A percentile compares a stretch with the other conserved stretches of the same genome.
phyloP scores from a whole-genome alignment of 148 eudicot species.

The Vaccinium macrocarpon region DNA sequence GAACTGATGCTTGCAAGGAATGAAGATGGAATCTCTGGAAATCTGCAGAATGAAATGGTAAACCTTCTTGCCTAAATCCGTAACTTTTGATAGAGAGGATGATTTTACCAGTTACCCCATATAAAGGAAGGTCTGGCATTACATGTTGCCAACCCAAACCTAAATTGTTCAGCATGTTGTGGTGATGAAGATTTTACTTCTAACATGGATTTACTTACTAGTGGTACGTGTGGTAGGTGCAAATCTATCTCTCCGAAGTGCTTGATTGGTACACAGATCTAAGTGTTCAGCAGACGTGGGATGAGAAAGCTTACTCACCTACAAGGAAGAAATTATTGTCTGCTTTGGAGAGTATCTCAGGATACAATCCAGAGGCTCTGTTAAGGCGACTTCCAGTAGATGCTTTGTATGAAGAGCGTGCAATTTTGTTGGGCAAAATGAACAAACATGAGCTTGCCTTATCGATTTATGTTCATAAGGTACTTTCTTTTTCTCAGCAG shows the following conservation, averaged over 20 bases:
- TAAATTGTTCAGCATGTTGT: not conserved
- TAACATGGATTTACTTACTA: conserved; percentile 6
- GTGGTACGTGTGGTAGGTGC: conserved; percentile 52
- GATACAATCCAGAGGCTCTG: conserved; percentile 78
- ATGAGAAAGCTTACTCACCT: conserved; percentile 69
- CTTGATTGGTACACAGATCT: conserved; percentile 87
- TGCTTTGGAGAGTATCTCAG: conserved; percentile 79
- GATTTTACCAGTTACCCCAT: not conserved
- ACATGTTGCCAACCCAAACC: conserved; percentile 5
- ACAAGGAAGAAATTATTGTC: conserved; percentile 90
- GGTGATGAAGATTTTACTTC: not conserved
- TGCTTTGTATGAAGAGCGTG: conserved; percentile 92
- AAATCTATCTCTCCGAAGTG: conserved; percentile 95
- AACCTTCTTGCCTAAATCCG: not conserved
- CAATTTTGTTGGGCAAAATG: conserved; percentile 84
- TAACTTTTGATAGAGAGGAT: not conserved
- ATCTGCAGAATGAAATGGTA: conserved; percentile 99
- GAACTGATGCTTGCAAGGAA: conserved; percentile 91
- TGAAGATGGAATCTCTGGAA: conserved; percentile 86
- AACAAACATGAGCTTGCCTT: conserved; percentile 95
- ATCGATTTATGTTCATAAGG: conserved; percentile 93
- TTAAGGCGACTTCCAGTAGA: conserved; percentile 81
- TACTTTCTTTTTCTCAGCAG: conserved; percentile 20
- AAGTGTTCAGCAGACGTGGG: conserved; percentile 75
- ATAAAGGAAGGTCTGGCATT: not conserved